Base-by-base conservation (phyloP, 140 eudicot genomes). In the Flaveria floridana region DNA sequence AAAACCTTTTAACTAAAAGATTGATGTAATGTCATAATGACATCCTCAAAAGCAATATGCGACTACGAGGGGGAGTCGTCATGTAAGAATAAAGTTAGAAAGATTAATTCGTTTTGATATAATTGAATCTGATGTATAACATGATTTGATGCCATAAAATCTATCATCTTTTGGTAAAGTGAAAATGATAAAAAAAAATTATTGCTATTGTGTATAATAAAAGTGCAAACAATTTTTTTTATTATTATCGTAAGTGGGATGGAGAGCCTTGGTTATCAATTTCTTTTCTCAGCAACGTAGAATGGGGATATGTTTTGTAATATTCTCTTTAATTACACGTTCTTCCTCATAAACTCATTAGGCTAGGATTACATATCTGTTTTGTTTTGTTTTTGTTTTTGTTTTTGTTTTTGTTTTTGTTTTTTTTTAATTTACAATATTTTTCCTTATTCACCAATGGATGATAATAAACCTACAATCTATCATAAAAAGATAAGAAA, bases 111-210 rank as follows among this genome's bases (percentile, higher is more conserved):
- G 62, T 65, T 52, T 64, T 55, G 52, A 79, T 16, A 39, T 79
- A 51, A 72, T 64, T 39, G 42, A 57, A 46, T 79, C 9, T 41
- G 65, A 78, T 63, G 25, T 48, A 53, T 6, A 61, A 39, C 58
- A 62, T n/a, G 56, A 71, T 59, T 78, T 71, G 82, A 78, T 78
- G 34, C 77, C 47, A 61, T 19, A 71, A n/a, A 66, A 63, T 8
- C n/a, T 15, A 30, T 51, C 28, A 47, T 13, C 68, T 78, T 61
- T 50, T 2, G 4, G 28, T 12, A 78, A 78, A 70, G 71, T 59
- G 68, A 68, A 69, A 23, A 23, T 41, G 47, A 76, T 68, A 9
- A 23, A 23, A 23, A 23, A 23, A 23, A 23, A 0, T 23, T 42
- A 11, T 48, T 63, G 8, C 34, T 64, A 47, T 34, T 20, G 34